phyloP scores from a whole-genome alignment of 306 rosid species.

The Prunus padus region DNA sequence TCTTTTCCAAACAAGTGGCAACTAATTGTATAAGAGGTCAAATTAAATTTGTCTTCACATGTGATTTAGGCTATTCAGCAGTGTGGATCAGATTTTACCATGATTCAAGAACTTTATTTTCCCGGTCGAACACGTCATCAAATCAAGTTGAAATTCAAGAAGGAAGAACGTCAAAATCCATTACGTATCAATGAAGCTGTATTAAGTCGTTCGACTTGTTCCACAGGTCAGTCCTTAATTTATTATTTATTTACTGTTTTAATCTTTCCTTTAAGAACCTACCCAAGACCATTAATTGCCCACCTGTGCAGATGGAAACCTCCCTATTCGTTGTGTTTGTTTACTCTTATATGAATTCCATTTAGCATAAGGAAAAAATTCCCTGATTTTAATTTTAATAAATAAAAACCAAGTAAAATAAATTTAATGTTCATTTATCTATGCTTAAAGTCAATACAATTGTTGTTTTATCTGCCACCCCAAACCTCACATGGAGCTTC shows the following conservation, averaged over 20 bases:
- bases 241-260: constrained; percentile 14
- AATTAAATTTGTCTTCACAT: constrained; percentile 14
- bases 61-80: constrained; percentile 57
- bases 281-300: background rate
- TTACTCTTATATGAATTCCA: background rate
- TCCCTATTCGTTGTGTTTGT: background rate
- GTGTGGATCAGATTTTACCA: constrained; percentile 73
- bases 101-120: constrained; percentile 66
- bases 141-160: constrained; percentile 71
- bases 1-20: background rate
- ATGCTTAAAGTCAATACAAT: background rate
- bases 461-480: background rate
- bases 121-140: constrained; percentile 66
- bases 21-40: background rate
- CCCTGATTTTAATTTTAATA: background rate
- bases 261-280: constrained; percentile 8
- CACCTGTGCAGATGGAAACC: background rate
- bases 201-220: constrained; percentile 42
- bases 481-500: background rate
- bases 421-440: background rate
- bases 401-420: background rate
- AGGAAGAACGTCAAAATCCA: constrained; percentile 71
- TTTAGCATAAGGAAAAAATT: background rate
- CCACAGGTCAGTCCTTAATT: constrained; percentile 44
- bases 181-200: constrained; percentile 53